Conservation (phyloP, 2,329 filamentous ascomycete genomes). For the Apiospora saccharicola region DNA sequence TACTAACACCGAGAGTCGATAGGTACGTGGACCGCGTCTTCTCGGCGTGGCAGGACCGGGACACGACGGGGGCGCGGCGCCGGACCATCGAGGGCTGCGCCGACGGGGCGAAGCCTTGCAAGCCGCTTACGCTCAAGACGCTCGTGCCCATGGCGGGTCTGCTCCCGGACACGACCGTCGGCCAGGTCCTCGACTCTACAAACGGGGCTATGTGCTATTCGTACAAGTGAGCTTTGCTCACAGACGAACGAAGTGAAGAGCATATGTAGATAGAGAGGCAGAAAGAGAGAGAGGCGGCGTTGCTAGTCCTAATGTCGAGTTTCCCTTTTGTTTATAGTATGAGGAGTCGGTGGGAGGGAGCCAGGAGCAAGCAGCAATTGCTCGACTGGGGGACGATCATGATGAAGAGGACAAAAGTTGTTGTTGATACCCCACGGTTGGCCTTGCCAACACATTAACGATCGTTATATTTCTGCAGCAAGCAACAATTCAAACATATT, state of each 20-base stretch:
- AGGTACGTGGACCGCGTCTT: slow-evolving; percentile 32
- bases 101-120: slow-evolving; percentile 24
- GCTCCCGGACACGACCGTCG: slow-evolving; percentile 21
- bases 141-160: slow-evolving; percentile 26
- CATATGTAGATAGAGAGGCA: background rate
- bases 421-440: slow-evolving; percentile 13
- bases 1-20: too few relatives aligned
- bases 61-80: slow-evolving; percentile 21
- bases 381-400: background rate
- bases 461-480: background rate
- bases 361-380: background rate
- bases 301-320: background rate
- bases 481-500: background rate
- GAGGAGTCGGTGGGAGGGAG: background rate
- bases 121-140: slow-evolving; percentile 25
- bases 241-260: background rate
- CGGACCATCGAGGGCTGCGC: slow-evolving; percentile 19
- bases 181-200: slow-evolving; percentile 25
- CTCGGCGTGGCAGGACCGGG: slow-evolving; percentile 27
- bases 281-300: too few relatives aligned
- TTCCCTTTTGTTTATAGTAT: background rate
- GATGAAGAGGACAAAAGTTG: background rate
- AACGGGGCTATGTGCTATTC: slow-evolving; percentile 27
- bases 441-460: background rate
- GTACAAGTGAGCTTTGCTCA: slow-evolving; percentile 19